phyloP scores from a whole-genome alignment of 805 yeast species.

The Suhomyces canberraensis region DNA sequence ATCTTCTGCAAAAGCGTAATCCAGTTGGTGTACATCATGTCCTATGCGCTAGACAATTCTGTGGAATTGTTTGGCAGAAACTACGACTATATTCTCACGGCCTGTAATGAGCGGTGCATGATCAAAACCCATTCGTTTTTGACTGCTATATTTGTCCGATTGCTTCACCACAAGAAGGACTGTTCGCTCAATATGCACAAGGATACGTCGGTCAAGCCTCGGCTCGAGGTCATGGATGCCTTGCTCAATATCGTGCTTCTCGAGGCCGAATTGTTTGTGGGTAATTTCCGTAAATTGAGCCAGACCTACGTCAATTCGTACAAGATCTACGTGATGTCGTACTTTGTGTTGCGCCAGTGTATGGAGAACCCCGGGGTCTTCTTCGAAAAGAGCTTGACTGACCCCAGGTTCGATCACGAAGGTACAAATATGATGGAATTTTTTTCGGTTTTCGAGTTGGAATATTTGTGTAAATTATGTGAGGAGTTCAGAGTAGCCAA shows the following conservation, averaged over 20 bases:
- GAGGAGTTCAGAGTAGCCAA: constrained; percentile 40
- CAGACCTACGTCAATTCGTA: constrained; percentile 38
- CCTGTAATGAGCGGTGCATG: constrained; percentile 37
- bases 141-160: constrained; percentile 37
- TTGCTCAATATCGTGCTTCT: constrained; percentile 30
- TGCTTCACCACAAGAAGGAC: constrained; percentile 35
- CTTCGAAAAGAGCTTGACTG: constrained; percentile 28
- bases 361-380: constrained; percentile 38
- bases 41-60: constrained; percentile 40
- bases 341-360: constrained; percentile 39
- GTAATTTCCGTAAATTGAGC: constrained; percentile 38
- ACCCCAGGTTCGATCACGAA: constrained; percentile 27
- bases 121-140: constrained; percentile 39
- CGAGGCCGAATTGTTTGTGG: constrained; percentile 43
- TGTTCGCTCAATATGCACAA: constrained; percentile 19
- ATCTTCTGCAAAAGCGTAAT: constrained; percentile 39
- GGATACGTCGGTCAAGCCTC: constrained; percentile 14
- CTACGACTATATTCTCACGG: constrained; percentile 36
- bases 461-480: constrained; percentile 33
- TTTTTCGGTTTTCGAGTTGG: constrained; percentile 33
- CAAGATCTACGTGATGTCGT: constrained; percentile 39
- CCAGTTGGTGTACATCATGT: constrained; percentile 41
- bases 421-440: constrained; percentile 40
- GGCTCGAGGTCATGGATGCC: constrained; percentile 30
- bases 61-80: constrained; percentile 40